These are phyloP conservation scores for Penicillium sp. DNA, from an alignment of 2,329 filamentous ascomycete species.

Conservation along the genomic window DNA sequence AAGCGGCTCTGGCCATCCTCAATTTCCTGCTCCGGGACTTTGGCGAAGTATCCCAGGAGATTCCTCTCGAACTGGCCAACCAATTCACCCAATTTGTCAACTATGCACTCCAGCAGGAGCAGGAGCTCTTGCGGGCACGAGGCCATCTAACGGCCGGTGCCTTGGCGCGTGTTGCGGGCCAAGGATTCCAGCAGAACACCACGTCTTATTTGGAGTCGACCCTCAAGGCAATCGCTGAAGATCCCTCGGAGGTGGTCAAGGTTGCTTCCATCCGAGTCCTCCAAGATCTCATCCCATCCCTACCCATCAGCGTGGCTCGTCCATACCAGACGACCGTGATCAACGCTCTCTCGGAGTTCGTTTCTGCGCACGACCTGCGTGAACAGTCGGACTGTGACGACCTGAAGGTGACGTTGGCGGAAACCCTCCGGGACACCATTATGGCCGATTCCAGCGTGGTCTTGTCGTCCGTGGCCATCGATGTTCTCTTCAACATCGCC, in stretches of 20 bases:
- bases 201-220: conserved; percentile 51
- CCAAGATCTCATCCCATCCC: conserved; percentile 59
- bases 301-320: conserved; percentile 48
- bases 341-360: conserved; percentile 62
- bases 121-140: conserved; percentile 75
- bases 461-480: conserved; percentile 64
- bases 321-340: conserved; percentile 59
- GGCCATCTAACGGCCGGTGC: conserved; percentile 82
- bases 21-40: conserved; percentile 81
- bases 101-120: conserved; percentile 64
- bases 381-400: conserved; percentile 88
- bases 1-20: conserved; percentile 77
- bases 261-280: conserved; percentile 85
- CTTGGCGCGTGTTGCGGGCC: conserved; percentile 63
- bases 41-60: conserved; percentile 65
- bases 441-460: conserved; percentile 70
- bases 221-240: conserved; percentile 67
- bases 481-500: conserved; percentile 81
- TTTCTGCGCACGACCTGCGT: conserved; percentile 71
- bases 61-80: conserved; percentile 64
- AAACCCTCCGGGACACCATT: conserved; percentile 78
- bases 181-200: conserved; percentile 45
- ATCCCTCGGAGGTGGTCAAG: conserved; percentile 81
- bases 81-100: conserved; percentile 77
- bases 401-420: conserved; percentile 80